Percentiles rank a stretch among this genome's conserved stretches.
These are phyloP conservation scores for Laguncularia racemosa DNA, from an alignment of 345 rosid genomes.

Conservation along the genomic window DNA sequence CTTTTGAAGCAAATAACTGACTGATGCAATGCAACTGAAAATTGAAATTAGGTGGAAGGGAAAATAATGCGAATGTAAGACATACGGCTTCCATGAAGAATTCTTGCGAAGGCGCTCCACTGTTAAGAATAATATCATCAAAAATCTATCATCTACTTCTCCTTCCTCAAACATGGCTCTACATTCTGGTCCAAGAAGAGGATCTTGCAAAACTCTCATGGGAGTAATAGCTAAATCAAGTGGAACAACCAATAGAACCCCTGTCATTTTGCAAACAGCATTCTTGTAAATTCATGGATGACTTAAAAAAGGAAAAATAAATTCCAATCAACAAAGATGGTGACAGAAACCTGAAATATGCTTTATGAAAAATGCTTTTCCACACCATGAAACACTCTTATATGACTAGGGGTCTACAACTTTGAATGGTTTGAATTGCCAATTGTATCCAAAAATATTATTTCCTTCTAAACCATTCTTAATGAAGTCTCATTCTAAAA, in stretches of 20 bases:
- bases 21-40: not conserved
- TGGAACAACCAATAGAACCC: conserved; percentile 69
- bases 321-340: no score
- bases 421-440: no score
- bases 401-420: no score
- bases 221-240: conserved; percentile 86
- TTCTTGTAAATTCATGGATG: not conserved
- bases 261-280: conserved; percentile 26
- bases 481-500: no score
- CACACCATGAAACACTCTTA: no score
- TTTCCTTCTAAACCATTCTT: no score
- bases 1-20: conserved; percentile 15
- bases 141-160: conserved; percentile 81
- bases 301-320: no score
- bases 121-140: conserved; percentile 67
- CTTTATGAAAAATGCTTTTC: no score
- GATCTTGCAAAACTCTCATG: conserved; percentile 93
- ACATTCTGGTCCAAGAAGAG: conserved; percentile 79
- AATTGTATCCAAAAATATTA: no score
- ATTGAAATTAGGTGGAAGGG: not conserved
- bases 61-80: not conserved
- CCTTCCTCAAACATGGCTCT: conserved; percentile 77
- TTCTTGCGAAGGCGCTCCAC: conserved; percentile 69
- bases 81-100: conserved; percentile 89
- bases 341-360: no score